Conservation (phyloP, 1,284 basidiomycete genomes). For the Blastosporella zonata region DNA sequence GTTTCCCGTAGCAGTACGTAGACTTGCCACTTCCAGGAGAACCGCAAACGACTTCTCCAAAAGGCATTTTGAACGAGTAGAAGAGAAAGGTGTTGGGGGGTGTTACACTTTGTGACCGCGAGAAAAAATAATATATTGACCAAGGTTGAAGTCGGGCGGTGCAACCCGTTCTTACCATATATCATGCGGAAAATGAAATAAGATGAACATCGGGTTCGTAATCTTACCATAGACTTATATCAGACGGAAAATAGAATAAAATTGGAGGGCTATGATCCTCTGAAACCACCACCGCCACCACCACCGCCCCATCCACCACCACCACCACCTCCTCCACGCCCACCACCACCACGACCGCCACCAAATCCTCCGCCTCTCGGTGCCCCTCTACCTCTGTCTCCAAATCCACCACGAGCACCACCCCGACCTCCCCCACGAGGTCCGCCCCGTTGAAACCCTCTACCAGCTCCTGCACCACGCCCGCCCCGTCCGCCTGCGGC, state of each 20-base stretch:
- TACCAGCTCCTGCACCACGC: conserved; percentile 14
- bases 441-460: conserved; percentile 39
- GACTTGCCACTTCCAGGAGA: conserved; percentile 93
- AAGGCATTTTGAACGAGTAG: conserved; percentile 53
- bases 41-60: conserved; percentile 87
- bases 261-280: conserved; percentile 39
- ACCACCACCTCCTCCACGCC: conserved; percentile 22
- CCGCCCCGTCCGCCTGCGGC: conserved; percentile 34
- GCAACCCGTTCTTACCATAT: too few species aligned
- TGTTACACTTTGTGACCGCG: neutral
- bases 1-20: conserved; percentile 91
- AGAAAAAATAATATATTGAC: neutral
- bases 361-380: conserved; percentile 26
- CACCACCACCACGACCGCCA: conserved; percentile 35
- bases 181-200: too few species aligned
- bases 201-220: too few species aligned
- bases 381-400: conserved; percentile 33
- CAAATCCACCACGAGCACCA: conserved; percentile 39
- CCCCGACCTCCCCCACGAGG: conserved; percentile 43
- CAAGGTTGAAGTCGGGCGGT: too few species aligned
- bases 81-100: neutral
- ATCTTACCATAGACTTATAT: too few species aligned
- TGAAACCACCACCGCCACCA: conserved; percentile 33
- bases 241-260: neutral
- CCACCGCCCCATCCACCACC: conserved; percentile 36